phyloP scores from a whole-genome alignment of 2,329 filamentous ascomycete genomes.

The Cordyceps tenuipes region DNA sequence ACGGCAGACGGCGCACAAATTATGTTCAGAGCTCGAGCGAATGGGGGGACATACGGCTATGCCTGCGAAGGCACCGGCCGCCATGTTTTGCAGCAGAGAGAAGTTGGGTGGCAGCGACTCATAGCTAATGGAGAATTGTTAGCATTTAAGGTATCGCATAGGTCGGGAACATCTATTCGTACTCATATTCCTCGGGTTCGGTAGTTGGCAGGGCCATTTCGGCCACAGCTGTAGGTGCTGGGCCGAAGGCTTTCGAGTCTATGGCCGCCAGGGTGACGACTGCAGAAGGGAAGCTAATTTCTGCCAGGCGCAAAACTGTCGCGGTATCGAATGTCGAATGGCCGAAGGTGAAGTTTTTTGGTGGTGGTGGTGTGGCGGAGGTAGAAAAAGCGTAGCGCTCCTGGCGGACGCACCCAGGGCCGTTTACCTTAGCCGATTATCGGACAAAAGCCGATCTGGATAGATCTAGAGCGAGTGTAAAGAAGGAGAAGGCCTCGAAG shows the following conservation, averaged over 20 bases:
- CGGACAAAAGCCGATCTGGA: not conserved
- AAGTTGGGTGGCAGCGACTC: constrained; percentile 92
- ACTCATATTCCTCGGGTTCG: constrained; percentile 61
- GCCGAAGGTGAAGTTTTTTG: not conserved
- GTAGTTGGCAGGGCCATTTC: constrained; percentile 61
- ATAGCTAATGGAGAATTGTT: constrained; percentile 48
- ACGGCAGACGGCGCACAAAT: not conserved
- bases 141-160: not conserved
- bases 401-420: constrained; percentile 3
- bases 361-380: not conserved
- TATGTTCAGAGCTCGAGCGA: not conserved
- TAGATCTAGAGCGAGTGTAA: not conserved
- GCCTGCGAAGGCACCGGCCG: constrained; percentile 90
- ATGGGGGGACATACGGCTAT: constrained; percentile 62
- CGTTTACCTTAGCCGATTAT: not conserved
- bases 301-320: not conserved
- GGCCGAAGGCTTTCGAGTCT: constrained; percentile 52
- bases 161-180: constrained; percentile 25
- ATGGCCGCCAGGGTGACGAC: constrained; percentile 54
- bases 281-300: constrained; percentile 14
- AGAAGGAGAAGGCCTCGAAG: not conserved
- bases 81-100: constrained; percentile 89
- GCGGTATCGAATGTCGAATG: not conserved
- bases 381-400: constrained; percentile 5
- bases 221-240: constrained; percentile 58